Percentiles rank a stretch among this genome's conserved stretches.
Conservation (phyloP, 495 filamentous ascomycete species). For the Amniculicola lignicola region DNA sequence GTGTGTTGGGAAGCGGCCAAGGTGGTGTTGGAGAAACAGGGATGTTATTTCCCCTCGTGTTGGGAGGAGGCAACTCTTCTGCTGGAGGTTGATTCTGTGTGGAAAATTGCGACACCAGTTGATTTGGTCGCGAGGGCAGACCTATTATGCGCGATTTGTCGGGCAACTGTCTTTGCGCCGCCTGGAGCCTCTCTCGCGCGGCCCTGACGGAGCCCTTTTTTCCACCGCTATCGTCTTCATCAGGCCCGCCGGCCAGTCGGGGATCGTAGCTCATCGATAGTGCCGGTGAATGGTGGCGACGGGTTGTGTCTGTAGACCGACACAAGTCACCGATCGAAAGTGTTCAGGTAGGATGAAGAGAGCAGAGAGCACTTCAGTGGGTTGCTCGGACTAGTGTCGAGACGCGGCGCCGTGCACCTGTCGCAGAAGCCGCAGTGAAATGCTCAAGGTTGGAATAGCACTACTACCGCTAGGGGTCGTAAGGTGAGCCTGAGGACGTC, state of each 20-base stretch:
- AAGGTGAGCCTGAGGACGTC: background rate
- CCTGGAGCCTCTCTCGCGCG: constrained; percentile 31
- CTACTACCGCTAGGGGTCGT: background rate
- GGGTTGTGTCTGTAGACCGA: constrained; percentile 31
- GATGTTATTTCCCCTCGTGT: constrained; percentile 8
- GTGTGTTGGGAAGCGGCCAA: constrained; percentile 32
- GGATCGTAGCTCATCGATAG: constrained; percentile 33
- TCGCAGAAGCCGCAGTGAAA: constrained; percentile 16
- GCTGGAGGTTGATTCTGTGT: constrained; percentile 9
- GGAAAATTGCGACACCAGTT: constrained; percentile 32
- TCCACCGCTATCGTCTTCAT: constrained; percentile 15
- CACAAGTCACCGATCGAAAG: constrained; percentile 22
- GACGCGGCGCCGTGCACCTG: constrained; percentile 1
- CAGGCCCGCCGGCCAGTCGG: constrained; percentile 20
- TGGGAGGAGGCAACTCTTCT: constrained; percentile 8
- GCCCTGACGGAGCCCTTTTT: constrained; percentile 34
- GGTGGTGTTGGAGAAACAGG: constrained; percentile 19
- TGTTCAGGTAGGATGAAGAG: background rate
- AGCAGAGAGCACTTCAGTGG: background rate
- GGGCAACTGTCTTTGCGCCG: constrained; percentile 11
- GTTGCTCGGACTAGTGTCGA: background rate
- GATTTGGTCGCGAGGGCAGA: constrained; percentile 28
- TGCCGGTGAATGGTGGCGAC: constrained; percentile 17
- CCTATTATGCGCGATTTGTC: constrained; percentile 25
- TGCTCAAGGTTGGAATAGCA: background rate